Evolutionary conservation across 164 flowering plant genomes (phyloP).

Genomic region (Vitis riparia): DNA sequence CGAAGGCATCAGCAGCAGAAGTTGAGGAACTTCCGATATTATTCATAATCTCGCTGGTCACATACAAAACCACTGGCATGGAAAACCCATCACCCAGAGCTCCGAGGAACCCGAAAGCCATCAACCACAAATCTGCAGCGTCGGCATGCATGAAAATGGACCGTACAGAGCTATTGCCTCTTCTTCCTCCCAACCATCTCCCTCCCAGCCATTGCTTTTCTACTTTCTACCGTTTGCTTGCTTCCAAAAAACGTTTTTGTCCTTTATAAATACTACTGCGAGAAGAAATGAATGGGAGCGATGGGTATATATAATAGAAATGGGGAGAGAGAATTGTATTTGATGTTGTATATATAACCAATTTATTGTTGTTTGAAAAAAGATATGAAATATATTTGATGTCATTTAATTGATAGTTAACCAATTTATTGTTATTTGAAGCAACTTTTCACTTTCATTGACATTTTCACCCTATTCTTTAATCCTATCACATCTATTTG

Average conservation of each 20-base stretch:
- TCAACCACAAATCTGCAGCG: constrained; percentile 35
- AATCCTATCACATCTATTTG: too few relatives aligned
- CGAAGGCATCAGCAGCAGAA: constrained; percentile 12
- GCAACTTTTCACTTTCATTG: too few relatives aligned
- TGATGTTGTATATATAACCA: too few relatives aligned
- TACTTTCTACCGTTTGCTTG: background rate
- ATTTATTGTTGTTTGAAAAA: too few relatives aligned
- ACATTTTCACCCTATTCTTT: too few relatives aligned
- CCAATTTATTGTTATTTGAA: too few relatives aligned
- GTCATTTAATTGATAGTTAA: too few relatives aligned
- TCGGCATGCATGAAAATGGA: constrained; percentile 71
- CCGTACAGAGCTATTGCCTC: constrained; percentile 27
- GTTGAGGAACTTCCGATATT: constrained; percentile 36
- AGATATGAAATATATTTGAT: too few relatives aligned
- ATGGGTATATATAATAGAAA: background rate
- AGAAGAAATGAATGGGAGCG: background rate
- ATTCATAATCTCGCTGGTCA: constrained; percentile 54
- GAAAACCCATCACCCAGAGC: constrained; percentile 58
- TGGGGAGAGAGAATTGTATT: background rate
- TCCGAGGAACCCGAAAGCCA: constrained; percentile 56
- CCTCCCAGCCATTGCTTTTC: background rate
- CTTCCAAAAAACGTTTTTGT: background rate
- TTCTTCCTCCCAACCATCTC: background rate
- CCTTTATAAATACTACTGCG: background rate
- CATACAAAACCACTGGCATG: constrained; percentile 39